Conservation (phyloP, 345 rosid species). For the Eucalyptus victrix region DNA sequence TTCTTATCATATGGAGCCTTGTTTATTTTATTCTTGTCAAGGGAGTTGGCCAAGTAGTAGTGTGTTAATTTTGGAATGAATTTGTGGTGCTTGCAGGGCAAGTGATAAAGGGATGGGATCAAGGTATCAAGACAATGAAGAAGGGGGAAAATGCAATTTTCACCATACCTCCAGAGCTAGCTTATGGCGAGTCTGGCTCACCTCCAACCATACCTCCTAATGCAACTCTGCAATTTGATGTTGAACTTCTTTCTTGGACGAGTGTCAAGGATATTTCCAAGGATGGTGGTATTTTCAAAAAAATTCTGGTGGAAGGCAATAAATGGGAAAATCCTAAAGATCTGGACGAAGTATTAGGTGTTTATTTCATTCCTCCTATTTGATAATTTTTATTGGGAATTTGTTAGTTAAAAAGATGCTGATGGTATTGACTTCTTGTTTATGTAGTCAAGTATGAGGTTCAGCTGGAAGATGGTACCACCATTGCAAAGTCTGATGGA, state of each 20-base stretch:
- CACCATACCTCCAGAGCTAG: conserved; percentile 76
- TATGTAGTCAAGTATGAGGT: conserved; percentile 68
- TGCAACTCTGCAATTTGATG: conserved; percentile 68
- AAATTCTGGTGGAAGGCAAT: conserved; percentile 1
- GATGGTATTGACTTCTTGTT: neutral
- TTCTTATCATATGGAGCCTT: neutral
- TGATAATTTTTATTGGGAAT: conserved; percentile 41
- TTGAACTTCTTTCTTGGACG: conserved; percentile 1
- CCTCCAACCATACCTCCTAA: conserved; percentile 85
- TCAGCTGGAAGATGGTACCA: conserved; percentile 61
- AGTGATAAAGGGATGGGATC: conserved; percentile 98
- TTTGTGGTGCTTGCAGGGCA: conserved; percentile 32
- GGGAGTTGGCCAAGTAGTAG: neutral
- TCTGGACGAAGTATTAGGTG: conserved; percentile 8
- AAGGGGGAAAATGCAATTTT: conserved; percentile 81
- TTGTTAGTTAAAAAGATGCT: neutral
- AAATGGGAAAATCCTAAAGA: conserved; percentile 14
- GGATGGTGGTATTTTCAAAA: conserved; percentile 11
- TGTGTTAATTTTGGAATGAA: neutral
- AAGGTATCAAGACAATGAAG: conserved; percentile 95
- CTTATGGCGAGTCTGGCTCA: conserved; percentile 83
- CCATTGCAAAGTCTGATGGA: conserved; percentile 58
- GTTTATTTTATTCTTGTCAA: neutral
- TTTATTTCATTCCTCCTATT: neutral
- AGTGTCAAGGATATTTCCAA: conserved; percentile 12